Evolutionary conservation across 208 protist genomes (phyloP).

Genomic region (Lotmaria passim): DNA sequence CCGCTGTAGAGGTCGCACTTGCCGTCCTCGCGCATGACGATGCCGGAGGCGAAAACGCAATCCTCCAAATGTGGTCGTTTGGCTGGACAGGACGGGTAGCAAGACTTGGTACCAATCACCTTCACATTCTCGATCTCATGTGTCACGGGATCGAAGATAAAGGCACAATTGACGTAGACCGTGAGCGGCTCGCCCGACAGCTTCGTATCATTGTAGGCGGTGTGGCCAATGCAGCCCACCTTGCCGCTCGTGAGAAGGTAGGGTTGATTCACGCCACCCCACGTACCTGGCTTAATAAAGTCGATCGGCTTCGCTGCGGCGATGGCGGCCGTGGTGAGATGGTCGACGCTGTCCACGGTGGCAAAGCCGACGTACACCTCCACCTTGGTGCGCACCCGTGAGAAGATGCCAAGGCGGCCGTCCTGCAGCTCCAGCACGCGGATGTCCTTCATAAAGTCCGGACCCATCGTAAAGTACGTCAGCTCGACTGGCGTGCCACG

Average conservation of each 20-base stretch:
- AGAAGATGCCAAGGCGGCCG: constrained; percentile 64
- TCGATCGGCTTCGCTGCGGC: constrained; percentile 55
- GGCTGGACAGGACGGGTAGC: constrained; percentile 54
- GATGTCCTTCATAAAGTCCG: constrained; percentile 68
- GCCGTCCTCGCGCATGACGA: constrained; percentile 66
- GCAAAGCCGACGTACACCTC: constrained; percentile 62
- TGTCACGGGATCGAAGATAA: constrained; percentile 64
- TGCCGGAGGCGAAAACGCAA: constrained; percentile 67
- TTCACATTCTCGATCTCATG: constrained; percentile 33
- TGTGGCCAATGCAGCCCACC: constrained; percentile 70
- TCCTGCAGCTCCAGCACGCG: constrained; percentile 49
- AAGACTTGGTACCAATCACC: constrained; percentile 60
- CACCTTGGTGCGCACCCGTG: constrained; percentile 42
- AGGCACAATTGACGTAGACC: constrained; percentile 69
- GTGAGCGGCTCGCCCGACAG: constrained; percentile 36
- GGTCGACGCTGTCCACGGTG: constrained; percentile 48
- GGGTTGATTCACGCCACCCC: constrained; percentile 70
- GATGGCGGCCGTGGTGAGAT: constrained; percentile 47
- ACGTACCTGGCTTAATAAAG: constrained; percentile 54
- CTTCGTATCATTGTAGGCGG: constrained; percentile 60
- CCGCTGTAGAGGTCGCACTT: constrained; percentile 81
- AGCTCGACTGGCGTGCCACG: constrained; percentile 34
- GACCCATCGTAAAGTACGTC: constrained; percentile 52
- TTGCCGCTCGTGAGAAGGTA: constrained; percentile 65
- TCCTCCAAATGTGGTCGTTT: constrained; percentile 55